Conservation (phyloP, 371 early-diverging fungal species). For the Catenaria anguillulae region DNA sequence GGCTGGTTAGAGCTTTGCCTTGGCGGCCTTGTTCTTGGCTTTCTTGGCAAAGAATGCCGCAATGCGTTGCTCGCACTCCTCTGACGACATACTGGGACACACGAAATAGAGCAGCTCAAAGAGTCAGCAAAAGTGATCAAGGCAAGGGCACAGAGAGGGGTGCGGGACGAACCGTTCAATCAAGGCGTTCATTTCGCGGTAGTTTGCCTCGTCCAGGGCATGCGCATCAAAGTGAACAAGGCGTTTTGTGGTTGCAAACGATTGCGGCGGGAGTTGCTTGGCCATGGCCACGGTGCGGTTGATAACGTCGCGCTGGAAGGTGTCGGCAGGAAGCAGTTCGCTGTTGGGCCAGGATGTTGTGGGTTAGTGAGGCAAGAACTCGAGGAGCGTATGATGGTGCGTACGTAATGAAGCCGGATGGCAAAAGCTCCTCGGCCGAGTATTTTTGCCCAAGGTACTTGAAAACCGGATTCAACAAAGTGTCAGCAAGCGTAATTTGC, state of each 20-base stretch:
- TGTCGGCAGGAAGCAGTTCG: slow-evolving; percentile 33
- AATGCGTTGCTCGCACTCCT: neutral
- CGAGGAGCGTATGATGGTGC: neutral
- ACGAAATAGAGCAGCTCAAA: neutral
- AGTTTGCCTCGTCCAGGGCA: slow-evolving; percentile 27
- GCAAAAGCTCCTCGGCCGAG: slow-evolving; percentile 34
- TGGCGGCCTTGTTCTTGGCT: neutral
- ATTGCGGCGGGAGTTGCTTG: slow-evolving; percentile 30
- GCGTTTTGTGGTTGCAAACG: slow-evolving; percentile 38
- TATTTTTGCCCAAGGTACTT: slow-evolving; percentile 36
- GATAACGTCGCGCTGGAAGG: slow-evolving; percentile 32
- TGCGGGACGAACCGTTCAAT: slow-evolving; percentile 13
- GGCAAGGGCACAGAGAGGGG: neutral
- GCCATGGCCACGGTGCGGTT: slow-evolving; percentile 30
- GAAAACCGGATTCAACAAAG: too few relatives aligned
- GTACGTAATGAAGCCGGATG: slow-evolving; percentile 23
- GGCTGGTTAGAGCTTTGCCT: too few relatives aligned
- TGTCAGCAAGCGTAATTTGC: too few relatives aligned
- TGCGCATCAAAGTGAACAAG: slow-evolving; percentile 29
- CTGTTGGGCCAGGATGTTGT: neutral
- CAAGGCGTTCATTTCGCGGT: slow-evolving; percentile 27
- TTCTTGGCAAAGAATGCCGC: neutral
- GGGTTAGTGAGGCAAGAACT: neutral
- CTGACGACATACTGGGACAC: slow-evolving; percentile 5
- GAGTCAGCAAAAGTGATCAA: neutral